A percentile compares a stretch with the other conserved stretches of the same genome.
Conservation (phyloP, 2,329 filamentous ascomycete genomes). For the Colletotrichum eleusines region DNA sequence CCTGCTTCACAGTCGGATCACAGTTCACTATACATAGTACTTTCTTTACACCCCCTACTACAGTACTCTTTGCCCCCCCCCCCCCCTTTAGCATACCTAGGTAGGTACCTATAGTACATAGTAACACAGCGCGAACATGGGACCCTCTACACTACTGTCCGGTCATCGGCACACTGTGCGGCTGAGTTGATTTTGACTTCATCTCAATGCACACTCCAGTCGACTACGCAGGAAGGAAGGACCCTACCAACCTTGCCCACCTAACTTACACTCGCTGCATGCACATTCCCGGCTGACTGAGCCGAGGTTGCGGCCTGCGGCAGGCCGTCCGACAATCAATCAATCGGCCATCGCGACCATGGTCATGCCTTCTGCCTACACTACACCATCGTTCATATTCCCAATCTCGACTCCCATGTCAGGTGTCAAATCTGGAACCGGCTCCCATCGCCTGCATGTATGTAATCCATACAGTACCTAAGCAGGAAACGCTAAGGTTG, state of each 20-base stretch:
- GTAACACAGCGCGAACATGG: not conserved
- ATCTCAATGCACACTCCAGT: not conserved
- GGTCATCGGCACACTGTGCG: not conserved
- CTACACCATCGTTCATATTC: not conserved
- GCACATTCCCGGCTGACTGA: not conserved
- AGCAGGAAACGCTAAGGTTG: conserved; percentile 11
- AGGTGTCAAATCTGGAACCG: conserved; percentile 30
- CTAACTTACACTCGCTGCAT: not conserved
- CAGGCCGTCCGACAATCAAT: not conserved
- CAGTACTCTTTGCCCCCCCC: not conserved
- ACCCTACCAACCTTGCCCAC: not conserved
- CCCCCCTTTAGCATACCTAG: too few species aligned
- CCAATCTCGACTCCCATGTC: conserved; percentile 26
- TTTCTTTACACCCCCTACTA: not conserved
- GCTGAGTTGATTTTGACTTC: not conserved
- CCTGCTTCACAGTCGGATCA: conserved; percentile 8
- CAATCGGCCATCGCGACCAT: not conserved
- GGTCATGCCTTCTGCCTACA: not conserved
- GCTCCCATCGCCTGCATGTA: conserved; percentile 25
- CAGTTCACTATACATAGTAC: not conserved
- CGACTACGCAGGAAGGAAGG: not conserved
- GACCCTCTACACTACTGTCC: not conserved
- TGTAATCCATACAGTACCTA: conserved; percentile 16
- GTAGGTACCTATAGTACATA: not conserved
- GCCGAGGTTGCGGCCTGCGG: not conserved